Conservation (phyloP, 768 basidiomycete species). For the Tephrocybe sp. region DNA sequence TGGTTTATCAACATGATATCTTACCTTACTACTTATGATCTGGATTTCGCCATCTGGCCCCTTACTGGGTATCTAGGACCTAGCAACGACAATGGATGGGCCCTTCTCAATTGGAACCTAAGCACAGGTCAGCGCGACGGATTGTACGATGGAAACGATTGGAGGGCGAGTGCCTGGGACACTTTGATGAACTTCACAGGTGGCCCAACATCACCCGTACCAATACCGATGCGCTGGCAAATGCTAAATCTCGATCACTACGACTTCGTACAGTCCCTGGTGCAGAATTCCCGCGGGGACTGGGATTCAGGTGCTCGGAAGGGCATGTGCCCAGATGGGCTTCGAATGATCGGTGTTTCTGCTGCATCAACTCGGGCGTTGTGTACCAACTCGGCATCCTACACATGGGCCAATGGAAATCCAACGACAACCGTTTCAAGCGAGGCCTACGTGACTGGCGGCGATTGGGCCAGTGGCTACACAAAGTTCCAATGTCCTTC, state of each 20-base stretch:
- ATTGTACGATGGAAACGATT: slow-evolving; percentile 17
- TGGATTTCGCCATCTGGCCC: slow-evolving; percentile 19
- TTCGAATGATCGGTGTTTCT: slow-evolving; percentile 16
- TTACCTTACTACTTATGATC: slow-evolving; percentile 12
- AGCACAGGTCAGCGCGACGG: slow-evolving; percentile 9
- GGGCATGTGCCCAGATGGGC: slow-evolving; percentile 18
- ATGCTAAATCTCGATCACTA: slow-evolving; percentile 18
- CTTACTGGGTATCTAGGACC: slow-evolving; percentile 15
- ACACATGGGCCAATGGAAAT: slow-evolving; percentile 13
- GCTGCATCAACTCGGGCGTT: slow-evolving; percentile 12
- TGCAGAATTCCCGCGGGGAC: slow-evolving; percentile 11
- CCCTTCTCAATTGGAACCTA: slow-evolving; percentile 17
- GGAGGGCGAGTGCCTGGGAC: slow-evolving; percentile 12
- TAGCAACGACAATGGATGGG: slow-evolving; percentile 16
- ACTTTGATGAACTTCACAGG: slow-evolving; percentile 6
- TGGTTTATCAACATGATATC: slow-evolving; percentile 16
- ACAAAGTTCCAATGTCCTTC: slow-evolving; percentile 18
- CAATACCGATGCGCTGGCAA: slow-evolving; percentile 11
- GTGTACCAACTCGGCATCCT: slow-evolving; percentile 11
- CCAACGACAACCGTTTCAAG: slow-evolving; percentile 10
- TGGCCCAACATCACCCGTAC: not conserved
- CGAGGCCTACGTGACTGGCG: slow-evolving; percentile 12
- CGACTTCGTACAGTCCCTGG: slow-evolving; percentile 14
- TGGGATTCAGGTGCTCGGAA: slow-evolving; percentile 18
- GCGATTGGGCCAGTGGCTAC: slow-evolving; percentile 17